Evolutionary conservation across 345 rosid genomes (phyloP), one percentile per base, ranked within the genome.

Genomic region (Passiflora organensis): DNA sequence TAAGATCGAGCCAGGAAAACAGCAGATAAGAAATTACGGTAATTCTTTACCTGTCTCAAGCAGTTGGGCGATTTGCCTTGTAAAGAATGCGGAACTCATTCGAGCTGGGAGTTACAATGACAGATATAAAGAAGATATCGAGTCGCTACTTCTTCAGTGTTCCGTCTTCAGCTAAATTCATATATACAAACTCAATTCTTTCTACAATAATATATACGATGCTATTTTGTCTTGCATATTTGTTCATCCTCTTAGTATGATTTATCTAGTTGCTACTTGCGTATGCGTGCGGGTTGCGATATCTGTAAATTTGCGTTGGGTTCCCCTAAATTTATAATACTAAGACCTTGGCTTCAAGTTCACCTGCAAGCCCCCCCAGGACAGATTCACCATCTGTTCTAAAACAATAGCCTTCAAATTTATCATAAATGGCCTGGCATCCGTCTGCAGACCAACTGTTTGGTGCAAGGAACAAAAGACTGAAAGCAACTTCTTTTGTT

Each of bases 181-280:
- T 36, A 53, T 11, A 38, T 28, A 42, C 24, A 36, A 25, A n/a
- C 37, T 18, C 18, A 16, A n/a, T 25, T 36, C 20, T 52, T n/a
- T n/a, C n/a, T 22, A 39, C 47, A 55, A 16, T 19, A 22, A 10
- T 64, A 61, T 48, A 48, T 46, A 64, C 45, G 47, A 39, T 55
- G 60, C 19, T 48, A 48, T n/a, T 51, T 51, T 28, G 14, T 20
- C 3, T n/a, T 42, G 11, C 49, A 5, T 56, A 43, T 23, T 56
- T 16, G 17, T 9, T 56, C n/a, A 11, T 28, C 34, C 8, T 3
- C 8, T 28, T 21, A 42, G 22, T 45, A 43, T 24, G 37, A 20
- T 22, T 37, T 19, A 36, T 20, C 59, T 20, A 37, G 10, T 64
- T 55, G 68, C n/a, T n/a, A n/a, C n/a, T n/a, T n/a, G n/a, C n/a